Conservation (phyloP, 805 yeast species). For the Candida caryicola region DNA sequence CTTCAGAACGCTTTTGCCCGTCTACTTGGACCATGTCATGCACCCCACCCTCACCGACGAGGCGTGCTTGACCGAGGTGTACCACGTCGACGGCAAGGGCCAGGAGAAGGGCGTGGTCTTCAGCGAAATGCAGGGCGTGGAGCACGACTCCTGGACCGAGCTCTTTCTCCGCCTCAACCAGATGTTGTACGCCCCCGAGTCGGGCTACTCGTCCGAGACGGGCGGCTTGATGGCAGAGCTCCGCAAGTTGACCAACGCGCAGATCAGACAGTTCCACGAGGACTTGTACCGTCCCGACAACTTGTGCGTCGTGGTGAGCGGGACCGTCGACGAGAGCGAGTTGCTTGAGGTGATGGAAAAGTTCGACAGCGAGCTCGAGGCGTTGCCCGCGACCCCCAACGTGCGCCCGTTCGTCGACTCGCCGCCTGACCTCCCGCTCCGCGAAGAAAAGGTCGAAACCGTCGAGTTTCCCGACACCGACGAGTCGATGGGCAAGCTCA, state of each 20-base stretch:
- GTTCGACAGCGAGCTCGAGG: conserved; percentile 59
- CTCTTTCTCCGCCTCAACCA: conserved; percentile 59
- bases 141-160: conserved; percentile 70
- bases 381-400: conserved; percentile 31
- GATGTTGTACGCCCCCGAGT: conserved; percentile 49
- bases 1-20: conserved; percentile 76
- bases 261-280: conserved; percentile 73
- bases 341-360: conserved; percentile 55
- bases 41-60: conserved; percentile 85
- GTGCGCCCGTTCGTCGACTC: conserved; percentile 82
- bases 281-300: conserved; percentile 78
- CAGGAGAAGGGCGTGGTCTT: conserved; percentile 95
- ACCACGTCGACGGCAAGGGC: conserved; percentile 87
- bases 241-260: conserved; percentile 66
- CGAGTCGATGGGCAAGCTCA: conserved; percentile 75
- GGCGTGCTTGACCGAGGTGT: conserved; percentile 91
- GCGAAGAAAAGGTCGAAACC: conserved; percentile 40
- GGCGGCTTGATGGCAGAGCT: conserved; percentile 85
- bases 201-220: conserved; percentile 91
- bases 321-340: conserved; percentile 76
- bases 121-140: conserved; percentile 95
- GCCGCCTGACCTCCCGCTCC: conserved; percentile 40
- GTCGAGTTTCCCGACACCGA: conserved; percentile 87
- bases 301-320: conserved; percentile 78
- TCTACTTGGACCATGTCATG: conserved; percentile 83